Evolutionary conservation across 2,329 filamentous ascomycete genomes (phyloP), one percentile per base, ranked within the genome.

Genomic region (Fusarium sp.): DNA sequence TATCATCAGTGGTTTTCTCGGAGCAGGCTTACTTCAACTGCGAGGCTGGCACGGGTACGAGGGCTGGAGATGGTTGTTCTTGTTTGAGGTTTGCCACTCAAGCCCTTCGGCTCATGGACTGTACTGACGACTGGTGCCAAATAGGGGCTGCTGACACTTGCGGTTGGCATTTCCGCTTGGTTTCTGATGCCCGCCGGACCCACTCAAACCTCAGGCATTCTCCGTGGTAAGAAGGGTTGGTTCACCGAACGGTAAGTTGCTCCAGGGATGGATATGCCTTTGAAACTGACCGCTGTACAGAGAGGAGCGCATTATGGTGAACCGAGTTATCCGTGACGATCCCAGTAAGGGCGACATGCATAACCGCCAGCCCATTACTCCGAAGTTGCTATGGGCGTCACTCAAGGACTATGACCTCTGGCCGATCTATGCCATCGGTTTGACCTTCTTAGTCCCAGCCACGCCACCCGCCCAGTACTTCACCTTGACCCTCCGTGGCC

Each of bases 51-150:
- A 55, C 4, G 34, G 51, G 4, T 41, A 55, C 8, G 51, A 55
- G 34, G 34, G 51, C 20, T 55, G 51, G 51, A 41, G 51, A 30
- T 30, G 51, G 51, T 2, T 55, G 24, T 55, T 55, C 6, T 8
- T 55, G 1, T 55, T 55, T n/a, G 51, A 55, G 34, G 24, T 41
- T 41, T 41, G 34, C 4, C 11, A 1, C 3, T 3, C 8, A 18
- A 13, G 0, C 15, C 5, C 6, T 30, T 41, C 5, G 8, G 2
- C 0, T 18, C n/a, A n/a, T n/a, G 0, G 10, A 18, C 15, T 41
- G 11, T 18, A n/a, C 51, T 41, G 51, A 55, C 5, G 11, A 8
- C 10, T 30, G 11, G 24, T n/a, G 11, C 6, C 32, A 17, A 41
- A n/a, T 11, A 55, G 24, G 34, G 34, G 0, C 36, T 55, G 6